These are phyloP conservation scores for Epichloe scottii DNA, from an alignment of 2,329 filamentous ascomycete species.

Conservation along the genomic window DNA sequence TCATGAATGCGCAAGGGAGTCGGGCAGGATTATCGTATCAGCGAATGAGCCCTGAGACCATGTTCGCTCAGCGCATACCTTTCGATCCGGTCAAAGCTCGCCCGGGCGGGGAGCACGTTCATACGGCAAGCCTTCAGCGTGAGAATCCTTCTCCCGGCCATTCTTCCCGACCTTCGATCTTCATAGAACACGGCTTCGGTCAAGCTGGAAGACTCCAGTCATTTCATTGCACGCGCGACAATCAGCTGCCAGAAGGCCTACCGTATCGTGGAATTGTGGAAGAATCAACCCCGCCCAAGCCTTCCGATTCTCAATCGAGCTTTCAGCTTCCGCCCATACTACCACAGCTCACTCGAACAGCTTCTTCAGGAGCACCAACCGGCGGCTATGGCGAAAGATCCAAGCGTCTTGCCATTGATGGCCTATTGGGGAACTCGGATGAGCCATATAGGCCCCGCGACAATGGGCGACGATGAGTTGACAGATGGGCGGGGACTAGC, in stretches of 20 bases:
- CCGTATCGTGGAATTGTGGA: neutral
- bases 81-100: constrained; percentile 34
- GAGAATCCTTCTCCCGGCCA: neutral
- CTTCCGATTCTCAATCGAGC: constrained; percentile 9
- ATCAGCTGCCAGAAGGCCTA: neutral
- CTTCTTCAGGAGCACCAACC: constrained; percentile 10
- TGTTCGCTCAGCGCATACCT: constrained; percentile 32
- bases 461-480: neutral
- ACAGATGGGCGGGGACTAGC: neutral
- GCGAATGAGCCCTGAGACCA: constrained; percentile 15
- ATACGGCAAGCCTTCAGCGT: neutral
- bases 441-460: constrained; percentile 16
- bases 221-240: neutral
- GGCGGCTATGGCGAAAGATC: constrained; percentile 37
- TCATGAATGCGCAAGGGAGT: constrained; percentile 28
- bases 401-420: constrained; percentile 46
- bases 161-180: neutral
- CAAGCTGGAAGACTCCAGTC: neutral
- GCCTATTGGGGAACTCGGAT: constrained; percentile 46
- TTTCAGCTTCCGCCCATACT: constrained; percentile 39
- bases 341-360: constrained; percentile 20
- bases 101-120: constrained; percentile 18
- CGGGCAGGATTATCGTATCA: constrained; percentile 29
- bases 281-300: neutral
- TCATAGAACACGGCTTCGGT: neutral